Evolutionary conservation across 176 grass and related monocot species (phyloP).

Genomic region (Rhynchospora tenuis): DNA sequence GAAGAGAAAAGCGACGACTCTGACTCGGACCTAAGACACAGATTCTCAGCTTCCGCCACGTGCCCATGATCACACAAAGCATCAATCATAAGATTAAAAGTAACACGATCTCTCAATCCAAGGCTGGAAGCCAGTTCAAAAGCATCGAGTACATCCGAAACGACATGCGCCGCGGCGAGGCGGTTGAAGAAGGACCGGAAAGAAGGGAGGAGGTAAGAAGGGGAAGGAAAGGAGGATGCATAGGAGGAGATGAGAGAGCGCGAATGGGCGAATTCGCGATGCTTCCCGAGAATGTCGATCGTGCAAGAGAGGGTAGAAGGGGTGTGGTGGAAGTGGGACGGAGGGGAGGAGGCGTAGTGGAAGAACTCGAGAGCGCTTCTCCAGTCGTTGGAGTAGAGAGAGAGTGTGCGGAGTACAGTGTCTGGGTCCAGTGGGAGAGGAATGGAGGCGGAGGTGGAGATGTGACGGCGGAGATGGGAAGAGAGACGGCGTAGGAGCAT

Average conservation of each 20-base stretch:
- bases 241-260: conserved; percentile 54
- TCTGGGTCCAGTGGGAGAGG: not conserved
- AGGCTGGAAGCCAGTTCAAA: conserved; percentile 5
- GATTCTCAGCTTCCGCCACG: conserved; percentile 60
- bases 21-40: conserved; percentile 49
- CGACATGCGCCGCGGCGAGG: conserved; percentile 36
- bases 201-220: conserved; percentile 23
- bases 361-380: conserved; percentile 72
- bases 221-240: not conserved
- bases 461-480: not conserved
- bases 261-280: conserved; percentile 71
- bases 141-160: conserved; percentile 15
- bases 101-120: conserved; percentile 39
- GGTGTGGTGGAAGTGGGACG: conserved; percentile 32
- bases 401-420: conserved; percentile 45
- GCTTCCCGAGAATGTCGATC: conserved; percentile 83
- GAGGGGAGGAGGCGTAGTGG: conserved; percentile 54
- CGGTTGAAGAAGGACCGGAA: conserved; percentile 39
- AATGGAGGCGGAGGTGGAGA: not conserved
- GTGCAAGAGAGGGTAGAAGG: conserved; percentile 50
- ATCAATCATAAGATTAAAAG: conserved; percentile 77
- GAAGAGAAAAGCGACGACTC: conserved; percentile 28
- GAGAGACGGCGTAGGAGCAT: not conserved
- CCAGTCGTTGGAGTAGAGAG: conserved; percentile 85
- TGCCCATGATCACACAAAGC: conserved; percentile 81